Percentiles rank a stretch among this genome's conserved stretches.
These are phyloP conservation scores for Wilcoxina mikolae DNA, from an alignment of 495 filamentous ascomycete species.

Conservation along the genomic window DNA sequence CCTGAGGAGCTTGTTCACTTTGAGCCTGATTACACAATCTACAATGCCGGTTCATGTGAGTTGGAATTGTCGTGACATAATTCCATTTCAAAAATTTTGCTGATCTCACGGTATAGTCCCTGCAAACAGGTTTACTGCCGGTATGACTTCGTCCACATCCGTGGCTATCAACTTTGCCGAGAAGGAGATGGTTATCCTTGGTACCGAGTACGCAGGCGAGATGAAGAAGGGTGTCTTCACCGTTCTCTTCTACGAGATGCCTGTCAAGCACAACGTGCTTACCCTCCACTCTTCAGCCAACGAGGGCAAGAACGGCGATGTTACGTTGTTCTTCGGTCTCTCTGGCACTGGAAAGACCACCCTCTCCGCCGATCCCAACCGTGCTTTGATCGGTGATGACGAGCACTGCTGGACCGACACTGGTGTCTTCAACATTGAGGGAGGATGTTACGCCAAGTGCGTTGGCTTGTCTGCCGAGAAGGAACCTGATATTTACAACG, in stretches of 20 bases:
- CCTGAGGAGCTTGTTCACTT: conserved; percentile 86
- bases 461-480: conserved; percentile 96
- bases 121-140: conserved; percentile 92
- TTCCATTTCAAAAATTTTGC: conserved; percentile 5
- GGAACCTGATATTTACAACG: conserved; percentile 95
- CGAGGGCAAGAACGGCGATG: conserved; percentile 73
- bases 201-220: conserved; percentile 97
- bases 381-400: conserved; percentile 91
- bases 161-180: conserved; percentile 79
- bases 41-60: conserved; percentile 78
- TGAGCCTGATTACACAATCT: conserved; percentile 98
- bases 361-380: conserved; percentile 90
- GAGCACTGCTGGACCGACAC: conserved; percentile 98
- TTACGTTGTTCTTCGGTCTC: conserved; percentile 97
- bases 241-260: conserved; percentile 99
- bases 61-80: background rate
- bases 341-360: conserved; percentile 99
- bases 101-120: conserved; percentile 42
- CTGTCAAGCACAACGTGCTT: conserved; percentile 95
- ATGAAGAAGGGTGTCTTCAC: conserved; percentile 99
- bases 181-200: conserved; percentile 95
- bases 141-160: conserved; percentile 90
- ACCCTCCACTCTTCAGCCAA: conserved; percentile 93
- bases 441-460: conserved; percentile 98
- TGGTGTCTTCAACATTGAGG: conserved; percentile 99